These are phyloP conservation scores for Ashbya aceris DNA, from an alignment of 1,139 yeast genomes.

Conservation along the genomic window DNA sequence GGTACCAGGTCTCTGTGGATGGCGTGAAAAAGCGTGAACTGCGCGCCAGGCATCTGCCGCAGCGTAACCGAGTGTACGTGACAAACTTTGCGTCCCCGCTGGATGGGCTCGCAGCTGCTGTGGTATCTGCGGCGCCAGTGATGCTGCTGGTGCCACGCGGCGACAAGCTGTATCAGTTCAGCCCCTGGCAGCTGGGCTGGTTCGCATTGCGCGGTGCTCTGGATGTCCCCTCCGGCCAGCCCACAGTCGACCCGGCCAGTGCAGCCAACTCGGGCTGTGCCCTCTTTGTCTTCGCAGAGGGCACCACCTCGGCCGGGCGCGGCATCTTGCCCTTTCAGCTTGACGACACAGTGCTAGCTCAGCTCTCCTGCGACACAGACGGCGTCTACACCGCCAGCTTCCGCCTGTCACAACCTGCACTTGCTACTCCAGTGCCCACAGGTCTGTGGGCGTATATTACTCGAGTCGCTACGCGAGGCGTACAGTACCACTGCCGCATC, in stretches of 20 bases:
- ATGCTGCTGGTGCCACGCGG: constrained; percentile 40
- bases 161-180: constrained; percentile 34
- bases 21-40: constrained; percentile 42
- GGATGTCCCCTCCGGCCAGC: constrained; percentile 11
- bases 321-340: constrained; percentile 42
- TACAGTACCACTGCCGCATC: constrained; percentile 23
- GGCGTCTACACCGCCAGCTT: constrained; percentile 4
- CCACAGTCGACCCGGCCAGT: constrained; percentile 3
- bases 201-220: constrained; percentile 25
- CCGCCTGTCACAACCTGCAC: constrained; percentile 27
- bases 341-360: constrained; percentile 16
- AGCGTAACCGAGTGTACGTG: constrained; percentile 37
- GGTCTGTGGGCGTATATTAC: constrained; percentile 12
- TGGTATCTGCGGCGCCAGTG: constrained; percentile 30
- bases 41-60: constrained; percentile 35
- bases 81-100: constrained; percentile 50
- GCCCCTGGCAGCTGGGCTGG: constrained; percentile 34
- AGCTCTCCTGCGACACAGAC: constrained; percentile 16
- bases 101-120: constrained; percentile 37
- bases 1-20: constrained; percentile 36
- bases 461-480: constrained; percentile 16
- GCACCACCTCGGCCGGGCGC: constrained; percentile 61
- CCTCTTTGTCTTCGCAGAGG: constrained; percentile 49
- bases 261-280: constrained; percentile 3
- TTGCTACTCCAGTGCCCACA: constrained; percentile 27